Conservation (phyloP, 805 yeast species). For the Kodamaea lidongshanica region DNA sequence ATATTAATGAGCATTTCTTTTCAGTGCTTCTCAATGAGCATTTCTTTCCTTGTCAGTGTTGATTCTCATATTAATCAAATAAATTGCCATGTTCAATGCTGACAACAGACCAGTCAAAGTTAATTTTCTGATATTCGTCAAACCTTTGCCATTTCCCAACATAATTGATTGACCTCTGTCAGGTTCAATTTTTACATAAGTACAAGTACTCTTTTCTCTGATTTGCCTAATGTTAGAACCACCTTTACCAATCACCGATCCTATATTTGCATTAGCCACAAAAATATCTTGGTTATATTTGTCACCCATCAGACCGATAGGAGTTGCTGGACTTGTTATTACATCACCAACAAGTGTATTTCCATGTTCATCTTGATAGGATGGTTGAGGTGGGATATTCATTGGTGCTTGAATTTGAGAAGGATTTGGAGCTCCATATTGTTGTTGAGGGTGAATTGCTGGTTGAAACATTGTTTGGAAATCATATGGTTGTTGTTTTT, state of each 20-base stretch:
- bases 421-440: slow-evolving; percentile 9
- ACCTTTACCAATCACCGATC: slow-evolving; percentile 80
- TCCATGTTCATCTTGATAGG: slow-evolving; percentile 40
- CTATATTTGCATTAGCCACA: slow-evolving; percentile 74
- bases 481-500: slow-evolving; percentile 26
- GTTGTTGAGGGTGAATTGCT: slow-evolving; percentile 28
- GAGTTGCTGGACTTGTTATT: slow-evolving; percentile 32
- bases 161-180: slow-evolving; percentile 46
- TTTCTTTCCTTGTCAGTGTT: slow-evolving; percentile 57
- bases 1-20: too few relatives aligned
- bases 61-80: slow-evolving; percentile 65
- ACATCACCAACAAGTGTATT: slow-evolving; percentile 40
- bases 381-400: slow-evolving; percentile 26
- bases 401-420: too few relatives aligned
- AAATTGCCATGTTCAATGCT: slow-evolving; percentile 67
- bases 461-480: slow-evolving; percentile 39
- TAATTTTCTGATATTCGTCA: slow-evolving; percentile 47
- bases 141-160: slow-evolving; percentile 40
- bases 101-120: slow-evolving; percentile 61
- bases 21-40: too few relatives aligned
- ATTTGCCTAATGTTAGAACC: slow-evolving; percentile 78
- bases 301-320: slow-evolving; percentile 34
- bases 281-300: slow-evolving; percentile 62
- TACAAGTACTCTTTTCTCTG: slow-evolving; percentile 63
- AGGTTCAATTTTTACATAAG: slow-evolving; percentile 66